phyloP scores from a whole-genome alignment of 148 eudicot genomes.

The Vaccinium corymbosum region DNA sequence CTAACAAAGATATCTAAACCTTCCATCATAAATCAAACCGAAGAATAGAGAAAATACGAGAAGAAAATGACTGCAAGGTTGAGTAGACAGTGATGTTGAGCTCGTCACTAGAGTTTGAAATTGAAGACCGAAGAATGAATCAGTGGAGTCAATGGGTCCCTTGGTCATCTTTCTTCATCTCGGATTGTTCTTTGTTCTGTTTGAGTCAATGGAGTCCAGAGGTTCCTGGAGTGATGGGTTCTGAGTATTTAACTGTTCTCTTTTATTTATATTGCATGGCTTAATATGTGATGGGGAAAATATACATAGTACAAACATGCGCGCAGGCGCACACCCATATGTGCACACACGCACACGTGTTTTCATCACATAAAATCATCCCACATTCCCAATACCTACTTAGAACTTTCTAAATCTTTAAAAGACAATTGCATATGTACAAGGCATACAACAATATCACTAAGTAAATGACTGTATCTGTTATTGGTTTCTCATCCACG shows the following conservation, averaged over 20 bases:
- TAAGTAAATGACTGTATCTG: background rate
- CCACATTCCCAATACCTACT: background rate
- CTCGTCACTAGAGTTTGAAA: no score
- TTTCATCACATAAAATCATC: background rate
- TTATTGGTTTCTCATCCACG: background rate
- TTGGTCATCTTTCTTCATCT: background rate
- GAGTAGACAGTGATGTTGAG: background rate
- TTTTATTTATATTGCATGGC: background rate
- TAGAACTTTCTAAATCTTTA: background rate
- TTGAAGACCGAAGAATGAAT: background rate
- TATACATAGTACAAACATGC: no score
- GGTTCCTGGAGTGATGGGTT: background rate
- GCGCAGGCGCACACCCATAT: background rate
- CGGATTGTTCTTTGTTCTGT: background rate
- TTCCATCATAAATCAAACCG: background rate
- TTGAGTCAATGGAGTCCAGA: background rate
- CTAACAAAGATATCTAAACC: background rate
- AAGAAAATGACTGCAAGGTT: background rate
- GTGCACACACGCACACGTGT: no score
- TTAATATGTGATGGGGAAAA: background rate
- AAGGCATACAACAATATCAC: background rate
- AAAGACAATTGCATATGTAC: background rate
- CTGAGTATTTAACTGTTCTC: background rate
- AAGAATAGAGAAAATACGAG: background rate
- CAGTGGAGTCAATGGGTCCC: background rate